These are phyloP conservation scores for Pisolithus microcarpus DNA, from an alignment of 768 basidiomycete species.

Conservation along the genomic window DNA sequence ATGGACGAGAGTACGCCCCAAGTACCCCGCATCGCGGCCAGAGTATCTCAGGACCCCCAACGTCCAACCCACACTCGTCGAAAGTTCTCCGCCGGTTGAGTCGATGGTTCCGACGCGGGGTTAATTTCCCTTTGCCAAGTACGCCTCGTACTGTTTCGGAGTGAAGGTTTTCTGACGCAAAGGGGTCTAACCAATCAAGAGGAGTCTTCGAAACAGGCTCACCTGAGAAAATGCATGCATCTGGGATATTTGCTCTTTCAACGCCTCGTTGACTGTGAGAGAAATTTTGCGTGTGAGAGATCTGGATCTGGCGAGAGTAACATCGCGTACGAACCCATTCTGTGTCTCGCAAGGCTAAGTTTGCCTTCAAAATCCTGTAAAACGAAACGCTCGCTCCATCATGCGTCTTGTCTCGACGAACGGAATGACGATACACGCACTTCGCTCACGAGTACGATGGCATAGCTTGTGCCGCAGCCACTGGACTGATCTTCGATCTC, in stretches of 20 bases:
- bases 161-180: conserved; percentile 61
- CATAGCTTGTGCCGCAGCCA: conserved; percentile 77
- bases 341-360: conserved; percentile 69
- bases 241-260: conserved; percentile 68
- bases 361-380: conserved; percentile 70
- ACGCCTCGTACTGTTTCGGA: conserved; percentile 54
- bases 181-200: background rate
- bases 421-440: conserved; percentile 29
- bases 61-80: too few species aligned
- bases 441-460: conserved; percentile 70
- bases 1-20: too few species aligned
- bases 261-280: conserved; percentile 59
- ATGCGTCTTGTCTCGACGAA: background rate
- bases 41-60: too few species aligned
- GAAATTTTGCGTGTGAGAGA: too few species aligned
- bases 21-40: too few species aligned
- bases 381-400: background rate
- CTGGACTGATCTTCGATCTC: conserved; percentile 72
- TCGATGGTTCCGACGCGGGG: background rate
- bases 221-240: conserved; percentile 92
- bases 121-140: conserved; percentile 30
- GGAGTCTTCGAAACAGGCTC: conserved; percentile 2
- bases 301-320: too few species aligned
- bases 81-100: background rate
- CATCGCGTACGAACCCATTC: conserved; percentile 43